These are phyloP conservation scores for Prunus yedoensis DNA, from an alignment of 331 rosid genomes.

Conservation along the genomic window DNA sequence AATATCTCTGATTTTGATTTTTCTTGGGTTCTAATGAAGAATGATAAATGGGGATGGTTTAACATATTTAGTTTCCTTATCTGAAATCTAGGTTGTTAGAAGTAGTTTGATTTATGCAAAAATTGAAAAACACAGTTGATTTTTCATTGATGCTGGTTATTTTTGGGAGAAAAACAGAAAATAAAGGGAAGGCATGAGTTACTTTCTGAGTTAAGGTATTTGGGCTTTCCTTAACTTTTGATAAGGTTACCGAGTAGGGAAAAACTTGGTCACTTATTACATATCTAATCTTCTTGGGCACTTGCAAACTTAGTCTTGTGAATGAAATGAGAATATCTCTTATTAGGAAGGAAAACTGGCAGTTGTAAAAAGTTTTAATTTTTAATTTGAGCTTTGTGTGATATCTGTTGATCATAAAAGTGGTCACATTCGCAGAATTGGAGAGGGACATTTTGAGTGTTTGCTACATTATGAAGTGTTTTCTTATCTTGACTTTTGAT, in stretches of 20 bases:
- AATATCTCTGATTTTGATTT: background rate
- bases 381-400: background rate
- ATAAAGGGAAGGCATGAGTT: background rate
- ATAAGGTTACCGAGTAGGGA: background rate
- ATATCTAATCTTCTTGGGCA: background rate
- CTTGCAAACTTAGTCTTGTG: background rate
- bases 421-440: background rate
- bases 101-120: slow-evolving; percentile 10
- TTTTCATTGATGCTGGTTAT: background rate
- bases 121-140: background rate
- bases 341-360: background rate
- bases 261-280: background rate
- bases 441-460: slow-evolving; percentile 7
- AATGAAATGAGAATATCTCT: no score
- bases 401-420: background rate
- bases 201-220: background rate
- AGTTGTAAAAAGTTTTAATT: background rate
- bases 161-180: background rate
- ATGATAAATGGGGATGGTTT: background rate
- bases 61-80: background rate
- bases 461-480: background rate
- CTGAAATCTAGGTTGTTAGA: background rate
- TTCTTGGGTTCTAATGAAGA: slow-evolving; percentile 8
- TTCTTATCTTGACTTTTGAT: slow-evolving; percentile 11
- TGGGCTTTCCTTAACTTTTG: background rate